Conservation (phyloP, 1,284 basidiomycete genomes). For the Apiotrichum siamense region DNA sequence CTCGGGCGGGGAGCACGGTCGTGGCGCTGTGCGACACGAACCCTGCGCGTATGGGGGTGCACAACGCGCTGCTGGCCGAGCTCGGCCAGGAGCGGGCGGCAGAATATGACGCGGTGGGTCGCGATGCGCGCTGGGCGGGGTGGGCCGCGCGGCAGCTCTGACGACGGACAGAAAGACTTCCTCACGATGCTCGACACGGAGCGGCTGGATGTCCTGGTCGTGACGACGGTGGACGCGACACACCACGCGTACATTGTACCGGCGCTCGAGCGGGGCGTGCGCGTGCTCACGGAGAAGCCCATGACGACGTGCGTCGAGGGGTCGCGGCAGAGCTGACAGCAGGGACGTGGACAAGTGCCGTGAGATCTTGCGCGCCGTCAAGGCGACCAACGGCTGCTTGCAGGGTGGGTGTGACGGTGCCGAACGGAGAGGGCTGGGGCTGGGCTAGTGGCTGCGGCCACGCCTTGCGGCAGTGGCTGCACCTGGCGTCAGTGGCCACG, state of each 20-base stretch:
- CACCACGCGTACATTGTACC: conserved; percentile 53
- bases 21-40: conserved; percentile 56
- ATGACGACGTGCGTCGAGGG: conserved; percentile 53
- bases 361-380: conserved; percentile 51
- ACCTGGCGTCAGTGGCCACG: too few relatives aligned
- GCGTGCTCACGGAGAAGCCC: conserved; percentile 55
- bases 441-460: too few relatives aligned
- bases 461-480: too few relatives aligned
- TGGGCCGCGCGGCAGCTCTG: conserved; percentile 1
- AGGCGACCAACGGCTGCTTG: conserved; percentile 46
- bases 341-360: conserved; percentile 52
- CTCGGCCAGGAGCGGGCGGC: conserved; percentile 42
- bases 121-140: too few relatives aligned
- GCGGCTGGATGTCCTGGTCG: conserved; percentile 52
- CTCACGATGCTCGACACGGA: conserved; percentile 52
- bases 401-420: too few relatives aligned
- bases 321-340: conserved; percentile 5
- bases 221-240: conserved; percentile 55
- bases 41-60: conserved; percentile 50
- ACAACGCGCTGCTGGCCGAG: conserved; percentile 50
- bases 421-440: too few relatives aligned
- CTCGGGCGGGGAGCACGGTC: conserved; percentile 30
- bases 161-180: conserved; percentile 45
- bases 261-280: conserved; percentile 36
- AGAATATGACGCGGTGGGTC: conserved; percentile 27